Conservation (phyloP, 345 rosid species). For the Gossypium arboreum region DNA sequence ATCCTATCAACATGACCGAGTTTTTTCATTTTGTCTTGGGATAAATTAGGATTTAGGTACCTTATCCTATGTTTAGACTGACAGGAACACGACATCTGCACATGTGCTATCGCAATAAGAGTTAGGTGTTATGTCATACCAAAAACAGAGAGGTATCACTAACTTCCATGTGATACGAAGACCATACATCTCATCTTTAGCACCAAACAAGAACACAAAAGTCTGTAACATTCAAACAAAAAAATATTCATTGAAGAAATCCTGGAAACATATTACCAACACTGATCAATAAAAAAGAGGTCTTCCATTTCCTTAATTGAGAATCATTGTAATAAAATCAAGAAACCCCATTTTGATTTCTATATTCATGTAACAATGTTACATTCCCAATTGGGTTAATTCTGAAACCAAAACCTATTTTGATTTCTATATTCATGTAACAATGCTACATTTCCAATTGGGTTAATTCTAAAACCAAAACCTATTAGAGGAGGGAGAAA, state of each 20-base stretch:
- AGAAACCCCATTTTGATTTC: neutral
- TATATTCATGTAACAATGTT: conserved; percentile 1
- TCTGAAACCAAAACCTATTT: conserved; percentile 1
- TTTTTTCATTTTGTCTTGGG: neutral
- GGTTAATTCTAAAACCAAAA: conserved; percentile 8
- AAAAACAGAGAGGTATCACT: neutral
- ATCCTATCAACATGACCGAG: no score
- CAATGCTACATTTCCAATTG: conserved; percentile 10
- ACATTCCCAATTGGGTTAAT: conserved; percentile 11
- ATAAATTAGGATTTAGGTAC: neutral
- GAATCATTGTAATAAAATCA: neutral
- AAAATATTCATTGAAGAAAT: neutral
- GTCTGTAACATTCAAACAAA: no score
- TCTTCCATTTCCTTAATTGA: neutral
- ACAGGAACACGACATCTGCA: neutral
- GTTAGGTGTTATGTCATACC: conserved; percentile 8
- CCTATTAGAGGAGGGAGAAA: no score
- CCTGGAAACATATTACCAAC: neutral
- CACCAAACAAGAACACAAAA: neutral
- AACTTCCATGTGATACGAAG: conserved; percentile 19
- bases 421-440: neutral
- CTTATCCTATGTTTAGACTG: neutral
- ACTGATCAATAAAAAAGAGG: neutral
- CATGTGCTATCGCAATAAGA: neutral
- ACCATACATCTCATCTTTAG: no score